These are phyloP conservation scores for Fusarium aywerte DNA, from an alignment of 2,329 filamentous ascomycete species.

Conservation along the genomic window DNA sequence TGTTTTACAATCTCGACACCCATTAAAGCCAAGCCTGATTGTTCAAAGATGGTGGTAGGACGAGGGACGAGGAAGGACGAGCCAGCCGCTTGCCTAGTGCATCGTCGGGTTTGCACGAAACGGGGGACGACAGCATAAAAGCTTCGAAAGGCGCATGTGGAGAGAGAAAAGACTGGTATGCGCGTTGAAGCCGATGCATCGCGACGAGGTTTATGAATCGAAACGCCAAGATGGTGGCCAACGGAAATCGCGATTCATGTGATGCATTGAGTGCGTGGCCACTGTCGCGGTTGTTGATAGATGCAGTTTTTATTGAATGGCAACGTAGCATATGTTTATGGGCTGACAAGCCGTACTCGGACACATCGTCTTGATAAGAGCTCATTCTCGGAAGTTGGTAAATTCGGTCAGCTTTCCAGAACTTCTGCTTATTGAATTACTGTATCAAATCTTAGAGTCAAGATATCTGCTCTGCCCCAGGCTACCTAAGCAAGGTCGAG, in stretches of 20 bases:
- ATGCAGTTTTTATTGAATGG: neutral
- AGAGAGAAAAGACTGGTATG: slow-evolving; percentile 20
- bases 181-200: slow-evolving; percentile 18
- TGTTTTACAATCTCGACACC: slow-evolving; percentile 28
- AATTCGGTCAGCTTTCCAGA: neutral
- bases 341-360: neutral
- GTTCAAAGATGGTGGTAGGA: slow-evolving; percentile 28
- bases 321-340: slow-evolving; percentile 8
- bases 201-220: slow-evolving; percentile 25
- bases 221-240: slow-evolving; percentile 23
- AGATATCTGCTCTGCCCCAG: neutral
- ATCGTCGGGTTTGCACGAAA: slow-evolving; percentile 32
- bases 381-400: neutral
- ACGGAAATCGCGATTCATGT: slow-evolving; percentile 22
- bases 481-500: neutral
- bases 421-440: neutral
- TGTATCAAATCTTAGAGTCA: neutral
- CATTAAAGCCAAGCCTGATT: slow-evolving; percentile 20
- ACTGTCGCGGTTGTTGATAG: slow-evolving; percentile 1
- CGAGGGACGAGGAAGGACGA: neutral
- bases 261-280: slow-evolving; percentile 10
- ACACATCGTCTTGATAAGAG: neutral
- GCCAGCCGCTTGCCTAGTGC: neutral
- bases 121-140: slow-evolving; percentile 20
- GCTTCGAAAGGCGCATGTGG: slow-evolving; percentile 41